Percentiles rank a stretch among this genome's conserved stretches.
phyloP scores from a whole-genome alignment of 768 basidiomycete genomes.

The Filobasidium floriforme region DNA sequence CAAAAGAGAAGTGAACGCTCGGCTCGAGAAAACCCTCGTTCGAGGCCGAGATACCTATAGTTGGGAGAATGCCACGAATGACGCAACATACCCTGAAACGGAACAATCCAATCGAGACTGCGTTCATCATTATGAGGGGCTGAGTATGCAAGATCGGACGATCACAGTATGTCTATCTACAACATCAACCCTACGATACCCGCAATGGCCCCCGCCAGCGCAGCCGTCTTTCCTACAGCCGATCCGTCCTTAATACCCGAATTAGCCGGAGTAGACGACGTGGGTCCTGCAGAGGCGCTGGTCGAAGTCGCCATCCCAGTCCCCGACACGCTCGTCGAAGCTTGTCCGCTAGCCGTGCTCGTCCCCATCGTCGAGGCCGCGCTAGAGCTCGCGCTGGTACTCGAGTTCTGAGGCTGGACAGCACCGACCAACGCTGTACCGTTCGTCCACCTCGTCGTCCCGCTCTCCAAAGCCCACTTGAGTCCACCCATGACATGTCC shows the following conservation, averaged over 20 bases:
- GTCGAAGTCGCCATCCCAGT: conserved; percentile 1
- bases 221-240: conserved; percentile 18
- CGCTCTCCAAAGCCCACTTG: conserved; percentile 62
- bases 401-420: conserved; percentile 5
- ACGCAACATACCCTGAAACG: too few relatives aligned
- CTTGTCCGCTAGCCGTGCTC: not conserved
- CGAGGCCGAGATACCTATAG: too few relatives aligned
- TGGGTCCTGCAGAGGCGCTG: not conserved
- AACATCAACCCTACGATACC: conserved; percentile 4
- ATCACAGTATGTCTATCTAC: not conserved
- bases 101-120: not conserved
- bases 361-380: conserved; percentile 5
- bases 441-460: conserved; percentile 65
- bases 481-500: conserved; percentile 69
- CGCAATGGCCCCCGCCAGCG: conserved; percentile 11
- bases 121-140: not conserved
- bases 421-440: conserved; percentile 58
- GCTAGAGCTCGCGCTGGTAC: not conserved
- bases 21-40: too few relatives aligned
- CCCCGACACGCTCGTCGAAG: not conserved
- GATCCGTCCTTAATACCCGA: not conserved
- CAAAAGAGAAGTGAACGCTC: conserved; percentile 10
- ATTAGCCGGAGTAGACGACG: conserved; percentile 9
- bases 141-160: not conserved
- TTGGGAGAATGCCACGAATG: too few relatives aligned